Base-by-base conservation (phyloP, 208 protist species). In the Trypanosoma rangeli region DNA sequence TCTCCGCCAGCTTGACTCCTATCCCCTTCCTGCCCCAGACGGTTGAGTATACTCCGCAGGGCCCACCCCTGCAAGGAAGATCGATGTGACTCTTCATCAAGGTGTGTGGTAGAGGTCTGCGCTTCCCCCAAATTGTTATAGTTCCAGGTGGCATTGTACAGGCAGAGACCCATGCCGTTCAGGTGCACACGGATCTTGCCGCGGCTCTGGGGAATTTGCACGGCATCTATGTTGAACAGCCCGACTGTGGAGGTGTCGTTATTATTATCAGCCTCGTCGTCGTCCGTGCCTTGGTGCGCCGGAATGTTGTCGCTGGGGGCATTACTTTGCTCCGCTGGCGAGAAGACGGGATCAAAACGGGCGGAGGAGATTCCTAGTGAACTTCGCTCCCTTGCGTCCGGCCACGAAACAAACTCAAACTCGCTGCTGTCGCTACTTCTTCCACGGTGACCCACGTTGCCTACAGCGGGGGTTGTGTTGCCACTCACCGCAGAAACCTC, bases 141-240 rank as follows among this genome's bases (percentile, higher is more conserved):
- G 68, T 90, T 94, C 28, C 83, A 80, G 0, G 91, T 94, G 13
- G 91, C 86, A 71, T 96, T 96, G 74, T 87, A 96, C 2, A 96
- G 50, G 53, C 81, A 88, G 5, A 93, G 31, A 0, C 83, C 77
- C 76, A 94, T 76, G 31, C 92, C 92, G 66, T 96, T 96, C 1
- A 96, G 66, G 76, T 96, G 92, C 16, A 96, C 56, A 58, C 85
- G 84, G 46, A 85, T 68, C 26, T 82, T 77, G 5, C 91, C 88
- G 3, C 80, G 75, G n/a, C 70, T 67, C 35, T 84, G 78, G 37
- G 76, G 83, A 50, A 96, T 80, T 26, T 71, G 68, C 42, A 94
- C 84, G 22, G 84, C 64, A 44, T 64, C 78, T 24, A 74, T 63
- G 70, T 94, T 85, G 52, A 89, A 89, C 42, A 78, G 22, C 66